phyloP scores from a whole-genome alignment of 192 early-diverging fungal genomes.

The Chytriomyces confervae region DNA sequence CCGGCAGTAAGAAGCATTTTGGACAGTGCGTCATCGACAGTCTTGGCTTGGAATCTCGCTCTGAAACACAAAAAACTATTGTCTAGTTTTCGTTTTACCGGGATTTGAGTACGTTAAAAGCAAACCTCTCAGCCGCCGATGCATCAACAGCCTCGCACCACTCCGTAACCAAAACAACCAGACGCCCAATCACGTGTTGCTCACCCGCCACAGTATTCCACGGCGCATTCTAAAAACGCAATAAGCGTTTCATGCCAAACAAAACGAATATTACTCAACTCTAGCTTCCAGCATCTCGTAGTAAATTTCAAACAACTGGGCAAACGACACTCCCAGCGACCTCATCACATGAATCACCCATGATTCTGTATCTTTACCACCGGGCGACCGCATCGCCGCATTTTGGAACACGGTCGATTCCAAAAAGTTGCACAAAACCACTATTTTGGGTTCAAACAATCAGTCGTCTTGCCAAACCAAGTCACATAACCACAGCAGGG shows the following conservation, averaged over 20 bases:
- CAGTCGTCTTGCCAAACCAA: neutral
- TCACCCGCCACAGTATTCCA: constrained; percentile 25
- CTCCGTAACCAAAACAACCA: constrained; percentile 4
- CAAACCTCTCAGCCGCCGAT: constrained; percentile 15
- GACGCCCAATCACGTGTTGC: constrained; percentile 10
- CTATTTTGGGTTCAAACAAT: neutral
- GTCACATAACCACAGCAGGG: neutral
- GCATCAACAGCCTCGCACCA: constrained; percentile 21
- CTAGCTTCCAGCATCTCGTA: constrained; percentile 32
- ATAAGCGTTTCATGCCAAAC: neutral
- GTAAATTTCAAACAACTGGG: constrained; percentile 33
- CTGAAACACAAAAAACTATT: neutral
- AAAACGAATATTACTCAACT: neutral
- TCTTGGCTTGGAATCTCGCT: constrained; percentile 26
- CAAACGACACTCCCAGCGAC: constrained; percentile 19
- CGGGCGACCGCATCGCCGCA: neutral
- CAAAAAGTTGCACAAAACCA: constrained; percentile 8
- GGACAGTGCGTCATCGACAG: constrained; percentile 28
- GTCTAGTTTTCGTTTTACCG: neutral
- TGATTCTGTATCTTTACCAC: neutral
- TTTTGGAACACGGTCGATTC: constrained; percentile 20
- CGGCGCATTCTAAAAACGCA: constrained; percentile 6
- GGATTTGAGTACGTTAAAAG: neutral
- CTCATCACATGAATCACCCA: constrained; percentile 32
- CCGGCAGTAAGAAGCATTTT: constrained; percentile 14